Evolutionary conservation across 176 grass and related monocot species (phyloP).

Genomic region (Phyllostachys edulis): DNA sequence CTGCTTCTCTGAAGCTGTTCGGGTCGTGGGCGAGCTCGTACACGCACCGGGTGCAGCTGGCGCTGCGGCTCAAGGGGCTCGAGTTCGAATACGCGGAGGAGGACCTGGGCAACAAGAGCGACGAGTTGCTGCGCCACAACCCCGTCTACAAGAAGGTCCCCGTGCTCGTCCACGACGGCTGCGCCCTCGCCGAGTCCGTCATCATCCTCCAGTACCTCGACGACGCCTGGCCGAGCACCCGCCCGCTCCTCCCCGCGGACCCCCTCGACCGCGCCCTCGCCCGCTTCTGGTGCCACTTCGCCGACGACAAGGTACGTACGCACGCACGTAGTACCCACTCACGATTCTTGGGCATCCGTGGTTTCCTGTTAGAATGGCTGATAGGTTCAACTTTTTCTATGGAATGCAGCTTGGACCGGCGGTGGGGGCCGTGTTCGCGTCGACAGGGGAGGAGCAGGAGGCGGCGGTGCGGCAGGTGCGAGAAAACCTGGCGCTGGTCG

Average conservation of each 20-base stretch:
- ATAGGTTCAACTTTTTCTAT: background rate
- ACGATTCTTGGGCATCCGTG: background rate
- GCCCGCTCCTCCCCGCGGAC: constrained; percentile 51
- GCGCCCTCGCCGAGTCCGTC: constrained; percentile 66
- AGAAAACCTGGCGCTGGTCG: constrained; percentile 64
- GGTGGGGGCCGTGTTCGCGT: constrained; percentile 75
- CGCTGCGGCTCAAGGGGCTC: constrained; percentile 70
- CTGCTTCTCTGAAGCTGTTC: constrained; percentile 47
- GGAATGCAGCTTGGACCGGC: constrained; percentile 61
- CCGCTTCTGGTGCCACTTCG: constrained; percentile 83
- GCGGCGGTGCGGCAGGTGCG: constrained; percentile 65
- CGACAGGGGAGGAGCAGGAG: constrained; percentile 63
- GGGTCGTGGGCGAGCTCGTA: constrained; percentile 92
- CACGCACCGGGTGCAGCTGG: constrained; percentile 89
- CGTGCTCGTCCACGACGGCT: constrained; percentile 66
- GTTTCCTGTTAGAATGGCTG: background rate
- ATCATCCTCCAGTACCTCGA: constrained; percentile 83
- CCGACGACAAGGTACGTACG: constrained; percentile 67
- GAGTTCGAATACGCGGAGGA: constrained; percentile 74
- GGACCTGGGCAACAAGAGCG: constrained; percentile 74
- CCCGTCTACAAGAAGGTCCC: constrained; percentile 89
- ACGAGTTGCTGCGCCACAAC: constrained; percentile 53
- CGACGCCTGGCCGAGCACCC: constrained; percentile 46
- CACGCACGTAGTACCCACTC: background rate
- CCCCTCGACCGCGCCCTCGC: constrained; percentile 54